Evolutionary conservation across 1,284 basidiomycete genomes (phyloP).

Genomic region (Wallemia mellicola): DNA sequence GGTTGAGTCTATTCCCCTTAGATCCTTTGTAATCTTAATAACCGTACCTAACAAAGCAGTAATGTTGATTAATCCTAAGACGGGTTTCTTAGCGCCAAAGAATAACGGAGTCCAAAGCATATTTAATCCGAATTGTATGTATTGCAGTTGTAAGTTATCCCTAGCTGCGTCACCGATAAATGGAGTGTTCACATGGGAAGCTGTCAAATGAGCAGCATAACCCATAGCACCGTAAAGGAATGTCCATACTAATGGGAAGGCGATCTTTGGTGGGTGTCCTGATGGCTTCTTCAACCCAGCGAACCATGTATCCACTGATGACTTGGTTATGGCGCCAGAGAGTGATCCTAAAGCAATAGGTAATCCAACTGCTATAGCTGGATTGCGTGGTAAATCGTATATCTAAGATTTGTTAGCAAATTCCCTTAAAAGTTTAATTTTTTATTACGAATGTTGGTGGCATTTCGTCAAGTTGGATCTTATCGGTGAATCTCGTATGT

Average conservation of each 20-base stretch:
- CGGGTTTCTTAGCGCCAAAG: constrained; percentile 27
- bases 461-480: too few relatives aligned
- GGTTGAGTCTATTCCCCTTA: constrained; percentile 19
- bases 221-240: not conserved
- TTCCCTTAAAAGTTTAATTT: too few relatives aligned
- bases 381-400: not conserved
- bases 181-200: not conserved
- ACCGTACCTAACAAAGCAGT: constrained; percentile 28
- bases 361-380: not conserved
- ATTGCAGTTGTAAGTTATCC: constrained; percentile 28
- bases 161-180: not conserved
- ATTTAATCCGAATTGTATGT: constrained; percentile 36
- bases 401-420: not conserved
- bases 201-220: not conserved
- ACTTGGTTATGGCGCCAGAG: not conserved
- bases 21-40: constrained; percentile 28
- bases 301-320: not conserved
- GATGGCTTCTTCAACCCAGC: not conserved
- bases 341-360: not conserved
- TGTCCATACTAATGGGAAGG: not conserved
- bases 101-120: constrained; percentile 39
- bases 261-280: not conserved
- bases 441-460: too few relatives aligned
- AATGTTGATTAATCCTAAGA: constrained; percentile 30
- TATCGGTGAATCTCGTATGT: not conserved